Percentiles rank a stretch among this genome's conserved stretches.
Evolutionary conservation across 1,139 yeast genomes (phyloP).

Genomic region (Geotrichum bryndzae): DNA sequence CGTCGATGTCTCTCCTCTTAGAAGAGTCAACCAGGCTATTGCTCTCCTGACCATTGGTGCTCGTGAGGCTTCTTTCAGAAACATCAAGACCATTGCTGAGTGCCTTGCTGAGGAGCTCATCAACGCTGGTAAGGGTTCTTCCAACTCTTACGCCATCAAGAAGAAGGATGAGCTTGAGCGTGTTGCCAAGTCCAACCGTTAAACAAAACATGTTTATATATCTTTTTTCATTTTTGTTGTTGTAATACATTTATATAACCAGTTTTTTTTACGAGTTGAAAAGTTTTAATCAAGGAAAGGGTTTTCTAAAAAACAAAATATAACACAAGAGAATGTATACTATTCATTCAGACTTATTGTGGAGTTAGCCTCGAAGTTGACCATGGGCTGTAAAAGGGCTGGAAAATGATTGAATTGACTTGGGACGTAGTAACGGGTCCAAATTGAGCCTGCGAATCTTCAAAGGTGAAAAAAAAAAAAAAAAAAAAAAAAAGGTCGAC

Average conservation of each 20-base stretch:
- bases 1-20: constrained; percentile 99
- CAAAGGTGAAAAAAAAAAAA: too few relatives aligned
- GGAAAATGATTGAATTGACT: too few relatives aligned
- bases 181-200: constrained; percentile 99
- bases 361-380: too few relatives aligned
- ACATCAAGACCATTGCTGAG: constrained; percentile 99
- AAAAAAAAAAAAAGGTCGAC: too few relatives aligned
- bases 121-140: constrained; percentile 99
- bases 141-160: constrained; percentile 99
- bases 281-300: not conserved
- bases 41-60: constrained; percentile 98
- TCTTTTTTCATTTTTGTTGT: not conserved
- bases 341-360: not conserved
- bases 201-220: constrained; percentile 34
- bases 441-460: too few relatives aligned
- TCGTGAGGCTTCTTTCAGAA: constrained; percentile 99
- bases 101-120: constrained; percentile 99
- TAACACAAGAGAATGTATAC: not conserved
- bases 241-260: not conserved
- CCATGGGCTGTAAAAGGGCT: too few relatives aligned
- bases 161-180: constrained; percentile 99
- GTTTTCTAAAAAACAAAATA: not conserved
- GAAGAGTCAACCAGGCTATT: constrained; percentile 99
- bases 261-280: not conserved
- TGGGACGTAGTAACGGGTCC: too few relatives aligned